Conservation (phyloP, 2,329 filamentous ascomycete species). For the Colletotrichum sp. region DNA sequence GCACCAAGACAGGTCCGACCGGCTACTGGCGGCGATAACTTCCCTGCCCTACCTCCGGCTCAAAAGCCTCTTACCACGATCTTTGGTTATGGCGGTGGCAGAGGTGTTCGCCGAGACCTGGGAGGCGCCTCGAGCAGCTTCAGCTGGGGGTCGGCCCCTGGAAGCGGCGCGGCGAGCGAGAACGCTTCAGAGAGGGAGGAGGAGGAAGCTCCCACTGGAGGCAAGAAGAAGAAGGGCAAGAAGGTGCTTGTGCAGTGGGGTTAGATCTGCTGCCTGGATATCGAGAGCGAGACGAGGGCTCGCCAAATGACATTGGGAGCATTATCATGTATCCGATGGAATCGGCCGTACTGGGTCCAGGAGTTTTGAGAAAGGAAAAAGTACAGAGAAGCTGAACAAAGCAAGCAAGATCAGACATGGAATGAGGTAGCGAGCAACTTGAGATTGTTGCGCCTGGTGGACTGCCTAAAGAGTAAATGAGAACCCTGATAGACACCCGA, state of each 20-base stretch:
- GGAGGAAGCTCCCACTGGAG: conserved; percentile 26
- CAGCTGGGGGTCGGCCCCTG: conserved; percentile 49
- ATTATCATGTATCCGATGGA: neutral
- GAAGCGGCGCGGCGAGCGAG: conserved; percentile 28
- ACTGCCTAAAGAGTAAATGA: neutral
- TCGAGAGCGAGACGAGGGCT: neutral
- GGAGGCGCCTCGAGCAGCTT: conserved; percentile 56
- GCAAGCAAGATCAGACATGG: neutral
- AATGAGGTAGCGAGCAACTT: neutral
- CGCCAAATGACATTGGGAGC: neutral
- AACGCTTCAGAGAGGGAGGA: conserved; percentile 29
- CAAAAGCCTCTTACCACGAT: conserved; percentile 70
- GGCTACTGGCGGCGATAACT: conserved; percentile 58
- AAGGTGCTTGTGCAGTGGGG: conserved; percentile 68
- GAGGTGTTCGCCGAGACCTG: conserved; percentile 59
- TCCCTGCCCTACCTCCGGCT: conserved; percentile 82
- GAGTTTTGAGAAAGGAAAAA: neutral
- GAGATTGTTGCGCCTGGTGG: neutral
- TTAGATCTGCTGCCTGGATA: conserved; percentile 29
- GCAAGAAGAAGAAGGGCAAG: conserved; percentile 61
- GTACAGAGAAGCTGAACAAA: neutral
- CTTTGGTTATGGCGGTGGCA: conserved; percentile 63
- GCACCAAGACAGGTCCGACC: neutral
- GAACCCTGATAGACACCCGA: neutral
- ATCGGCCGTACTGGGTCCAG: neutral